These are phyloP conservation scores for Nakataea oryzae DNA, from an alignment of 2,329 filamentous ascomycete species.

Conservation along the genomic window DNA sequence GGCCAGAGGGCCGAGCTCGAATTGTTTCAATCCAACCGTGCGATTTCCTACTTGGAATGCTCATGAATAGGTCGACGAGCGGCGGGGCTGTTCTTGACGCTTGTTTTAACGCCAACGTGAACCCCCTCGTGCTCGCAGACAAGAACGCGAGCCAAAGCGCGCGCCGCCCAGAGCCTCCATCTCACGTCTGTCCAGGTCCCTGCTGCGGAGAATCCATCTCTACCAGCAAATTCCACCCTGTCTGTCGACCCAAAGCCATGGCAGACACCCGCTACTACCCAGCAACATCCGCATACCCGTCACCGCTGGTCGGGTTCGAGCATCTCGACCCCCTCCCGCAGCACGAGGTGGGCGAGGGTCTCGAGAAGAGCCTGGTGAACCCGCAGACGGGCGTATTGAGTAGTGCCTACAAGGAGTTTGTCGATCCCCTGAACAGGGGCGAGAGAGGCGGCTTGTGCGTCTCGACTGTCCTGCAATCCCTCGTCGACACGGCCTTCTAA, in stretches of 20 bases:
- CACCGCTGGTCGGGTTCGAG: constrained; percentile 48
- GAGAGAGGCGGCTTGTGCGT: constrained; percentile 60
- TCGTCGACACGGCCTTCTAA: not conserved
- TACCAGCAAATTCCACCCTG: not conserved
- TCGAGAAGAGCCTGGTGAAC: constrained; percentile 60
- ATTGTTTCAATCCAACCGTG: no score
- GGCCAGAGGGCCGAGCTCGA: no score
- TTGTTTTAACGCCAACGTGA: no score
- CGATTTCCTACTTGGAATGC: no score
- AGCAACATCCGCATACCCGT: constrained; percentile 30
- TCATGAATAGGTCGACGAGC: no score
- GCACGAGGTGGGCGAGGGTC: constrained; percentile 56
- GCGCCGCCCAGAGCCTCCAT: no score
- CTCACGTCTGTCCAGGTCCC: no score
- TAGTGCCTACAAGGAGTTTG: constrained; percentile 60
- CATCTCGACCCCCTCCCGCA: constrained; percentile 42
- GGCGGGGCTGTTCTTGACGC: no score
- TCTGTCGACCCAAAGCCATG: no score
- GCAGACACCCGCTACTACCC: constrained; percentile 11
- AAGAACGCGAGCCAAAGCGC: no score
- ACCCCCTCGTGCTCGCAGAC: no score
- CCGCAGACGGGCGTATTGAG: constrained; percentile 50
- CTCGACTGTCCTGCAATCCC: not conserved
- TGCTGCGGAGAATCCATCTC: no score
- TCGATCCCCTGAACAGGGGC: constrained; percentile 55